These are phyloP conservation scores for Isabelozyma pseudorhagii DNA, from an alignment of 805 yeast species.

Conservation along the genomic window DNA sequence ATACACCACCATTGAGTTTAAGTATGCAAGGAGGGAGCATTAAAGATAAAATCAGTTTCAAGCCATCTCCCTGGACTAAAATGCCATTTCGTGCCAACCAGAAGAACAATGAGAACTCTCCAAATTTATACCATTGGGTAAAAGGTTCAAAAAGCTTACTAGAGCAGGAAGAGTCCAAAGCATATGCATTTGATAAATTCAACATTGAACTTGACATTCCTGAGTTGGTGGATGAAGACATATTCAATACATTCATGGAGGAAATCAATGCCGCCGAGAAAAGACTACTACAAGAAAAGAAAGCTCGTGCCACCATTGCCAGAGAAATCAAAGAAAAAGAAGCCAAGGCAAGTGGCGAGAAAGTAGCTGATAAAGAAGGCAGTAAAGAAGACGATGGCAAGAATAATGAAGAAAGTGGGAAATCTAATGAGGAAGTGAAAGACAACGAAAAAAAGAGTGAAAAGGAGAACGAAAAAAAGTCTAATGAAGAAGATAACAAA, in stretches of 20 bases:
- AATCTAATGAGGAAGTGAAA: not conserved
- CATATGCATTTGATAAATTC: constrained; percentile 72
- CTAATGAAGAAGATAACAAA: constrained; percentile 13
- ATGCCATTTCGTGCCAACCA: constrained; percentile 55
- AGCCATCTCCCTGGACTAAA: constrained; percentile 82
- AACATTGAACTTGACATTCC: constrained; percentile 72
- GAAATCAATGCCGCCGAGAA: constrained; percentile 28
- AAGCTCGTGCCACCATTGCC: constrained; percentile 10
- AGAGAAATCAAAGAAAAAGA: constrained; percentile 1
- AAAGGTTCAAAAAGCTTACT: constrained; percentile 58
- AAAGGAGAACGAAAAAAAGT: constrained; percentile 12
- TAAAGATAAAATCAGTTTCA: constrained; percentile 62
- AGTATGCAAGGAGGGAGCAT: constrained; percentile 43
- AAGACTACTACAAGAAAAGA: constrained; percentile 5
- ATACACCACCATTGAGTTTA: constrained; percentile 75
- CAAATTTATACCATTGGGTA: constrained; percentile 75
- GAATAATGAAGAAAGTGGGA: not conserved
- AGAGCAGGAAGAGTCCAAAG: constrained; percentile 28
- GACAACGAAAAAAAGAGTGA: constrained; percentile 5
- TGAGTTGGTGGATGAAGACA: constrained; percentile 54
- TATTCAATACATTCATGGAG: constrained; percentile 52
- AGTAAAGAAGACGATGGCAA: constrained; percentile 13
- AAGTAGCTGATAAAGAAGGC: constrained; percentile 9
- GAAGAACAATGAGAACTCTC: constrained; percentile 48
- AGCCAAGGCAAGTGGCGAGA: constrained; percentile 2